phyloP scores from a whole-genome alignment of 73 alveolate genomes.

The Paramecium sonneborni region DNA sequence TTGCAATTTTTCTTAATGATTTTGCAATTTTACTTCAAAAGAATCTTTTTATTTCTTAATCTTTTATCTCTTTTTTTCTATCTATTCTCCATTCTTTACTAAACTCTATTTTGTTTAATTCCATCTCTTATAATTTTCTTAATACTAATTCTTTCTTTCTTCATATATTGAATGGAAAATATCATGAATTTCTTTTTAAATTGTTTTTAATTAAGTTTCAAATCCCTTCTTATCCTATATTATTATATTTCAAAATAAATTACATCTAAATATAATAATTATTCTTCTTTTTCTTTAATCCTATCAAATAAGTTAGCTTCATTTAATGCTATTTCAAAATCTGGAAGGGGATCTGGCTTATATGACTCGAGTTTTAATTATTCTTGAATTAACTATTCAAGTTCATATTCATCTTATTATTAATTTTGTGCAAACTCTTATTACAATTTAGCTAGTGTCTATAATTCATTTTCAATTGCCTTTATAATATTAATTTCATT shows the following conservation, averaged over 20 bases:
- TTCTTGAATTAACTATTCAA: not conserved
- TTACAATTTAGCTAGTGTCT: not conserved
- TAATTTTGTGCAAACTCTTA: not conserved
- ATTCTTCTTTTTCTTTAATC: not conserved
- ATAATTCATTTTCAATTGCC: not conserved
- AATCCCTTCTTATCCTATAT: constrained; percentile 43
- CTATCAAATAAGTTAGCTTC: not conserved
- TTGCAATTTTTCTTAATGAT: not conserved
- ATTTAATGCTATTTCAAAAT: not conserved
- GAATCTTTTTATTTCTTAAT: not conserved
- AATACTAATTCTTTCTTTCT: not conserved
- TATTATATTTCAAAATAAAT: not conserved
- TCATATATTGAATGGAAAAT: not conserved
- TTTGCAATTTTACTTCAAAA: not conserved
- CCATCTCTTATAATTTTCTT: not conserved
- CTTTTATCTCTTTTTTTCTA: not conserved
- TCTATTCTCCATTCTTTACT: no score
- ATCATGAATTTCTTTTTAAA: constrained; percentile 20
- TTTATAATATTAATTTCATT: not conserved
- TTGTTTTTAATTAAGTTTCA: constrained; percentile 23
- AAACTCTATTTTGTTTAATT: not conserved
- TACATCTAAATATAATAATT: not conserved
- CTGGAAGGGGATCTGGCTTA: constrained; percentile 35
- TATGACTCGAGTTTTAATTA: not conserved
- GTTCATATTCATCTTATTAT: not conserved